phyloP scores from a whole-genome alignment of 1,284 basidiomycete genomes.

The Trametes polyzona region DNA sequence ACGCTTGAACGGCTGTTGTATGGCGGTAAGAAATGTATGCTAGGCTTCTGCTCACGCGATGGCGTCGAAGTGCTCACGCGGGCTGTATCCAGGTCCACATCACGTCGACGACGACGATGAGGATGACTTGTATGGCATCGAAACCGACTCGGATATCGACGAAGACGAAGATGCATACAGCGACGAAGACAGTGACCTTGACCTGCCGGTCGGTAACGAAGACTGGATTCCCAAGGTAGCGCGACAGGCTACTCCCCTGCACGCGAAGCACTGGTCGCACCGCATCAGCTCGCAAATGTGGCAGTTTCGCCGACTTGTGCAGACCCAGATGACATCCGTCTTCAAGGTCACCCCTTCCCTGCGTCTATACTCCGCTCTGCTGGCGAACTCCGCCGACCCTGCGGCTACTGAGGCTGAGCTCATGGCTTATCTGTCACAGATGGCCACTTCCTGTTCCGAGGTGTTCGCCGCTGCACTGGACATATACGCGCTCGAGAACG shows the following conservation, averaged over 20 bases:
- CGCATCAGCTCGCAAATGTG: constrained; percentile 44
- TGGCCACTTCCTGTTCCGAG: constrained; percentile 53
- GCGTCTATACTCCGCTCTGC: constrained; percentile 48
- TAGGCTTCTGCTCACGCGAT: not conserved
- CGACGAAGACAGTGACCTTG: constrained; percentile 31
- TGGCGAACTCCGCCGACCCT: constrained; percentile 41
- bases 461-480: constrained; percentile 56
- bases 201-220: constrained; percentile 5
- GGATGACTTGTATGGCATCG: constrained; percentile 34
- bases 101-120: constrained; percentile 32
- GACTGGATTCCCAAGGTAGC: constrained; percentile 14
- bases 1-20: constrained; percentile 54
- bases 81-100: constrained; percentile 23
- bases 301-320: constrained; percentile 48
- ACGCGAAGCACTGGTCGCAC: constrained; percentile 56
- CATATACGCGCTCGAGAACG: constrained; percentile 46
- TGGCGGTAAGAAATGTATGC: constrained; percentile 51
- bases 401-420: constrained; percentile 39
- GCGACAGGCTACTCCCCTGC: constrained; percentile 37
- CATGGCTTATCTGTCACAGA: constrained; percentile 39
- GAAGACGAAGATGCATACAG: constrained; percentile 28
- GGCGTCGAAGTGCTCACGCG: no score
- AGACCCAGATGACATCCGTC: constrained; percentile 44
- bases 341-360: constrained; percentile 55
- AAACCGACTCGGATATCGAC: constrained; percentile 25